A percentile compares a stretch with the other conserved stretches of the same genome.
These are phyloP conservation scores for Drosera capensis DNA, from an alignment of 148 eudicot genomes.

Conservation along the genomic window DNA sequence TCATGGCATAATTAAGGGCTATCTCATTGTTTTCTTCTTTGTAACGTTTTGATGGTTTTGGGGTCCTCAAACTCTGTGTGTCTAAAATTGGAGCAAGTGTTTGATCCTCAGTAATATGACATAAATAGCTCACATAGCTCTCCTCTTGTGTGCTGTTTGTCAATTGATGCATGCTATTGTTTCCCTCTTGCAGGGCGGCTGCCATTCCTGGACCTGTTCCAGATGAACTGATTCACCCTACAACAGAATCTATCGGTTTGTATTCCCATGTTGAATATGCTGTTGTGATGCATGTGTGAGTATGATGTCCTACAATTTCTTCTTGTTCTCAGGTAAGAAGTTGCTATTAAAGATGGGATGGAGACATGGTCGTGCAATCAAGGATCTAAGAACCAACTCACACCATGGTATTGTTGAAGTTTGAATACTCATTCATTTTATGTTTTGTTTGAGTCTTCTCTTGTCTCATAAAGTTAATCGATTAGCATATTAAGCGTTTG, in stretches of 20 bases:
- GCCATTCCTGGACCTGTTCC: conserved; percentile 85
- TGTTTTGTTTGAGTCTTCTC: background rate
- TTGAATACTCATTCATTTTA: background rate
- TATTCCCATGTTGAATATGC: conserved; percentile 4
- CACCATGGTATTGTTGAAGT: conserved; percentile 56
- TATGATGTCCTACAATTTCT: conserved; percentile 9
- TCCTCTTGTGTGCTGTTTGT: background rate
- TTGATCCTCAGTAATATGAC: no score
- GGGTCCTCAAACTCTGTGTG: no score
- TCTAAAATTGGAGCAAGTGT: no score
- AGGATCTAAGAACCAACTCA: conserved; percentile 38
- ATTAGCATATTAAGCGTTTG: no score
- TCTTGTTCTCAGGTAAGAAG: conserved; percentile 47
- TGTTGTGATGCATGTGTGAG: conserved; percentile 1
- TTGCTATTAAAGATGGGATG: conserved; percentile 92
- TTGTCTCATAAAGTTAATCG: no score
- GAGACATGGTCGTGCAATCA: conserved; percentile 81
- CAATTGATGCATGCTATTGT: background rate
- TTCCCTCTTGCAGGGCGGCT: conserved; percentile 45
- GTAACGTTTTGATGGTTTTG: no score
- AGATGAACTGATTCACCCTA: conserved; percentile 68
- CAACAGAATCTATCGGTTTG: conserved; percentile 70
- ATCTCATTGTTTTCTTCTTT: no score
- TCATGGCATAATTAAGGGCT: no score
- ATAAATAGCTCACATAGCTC: no score